Percentiles rank a stretch among this genome's conserved stretches.
Conservation (phyloP, 1,284 basidiomycete genomes). For the Boletellus deceptivus region DNA sequence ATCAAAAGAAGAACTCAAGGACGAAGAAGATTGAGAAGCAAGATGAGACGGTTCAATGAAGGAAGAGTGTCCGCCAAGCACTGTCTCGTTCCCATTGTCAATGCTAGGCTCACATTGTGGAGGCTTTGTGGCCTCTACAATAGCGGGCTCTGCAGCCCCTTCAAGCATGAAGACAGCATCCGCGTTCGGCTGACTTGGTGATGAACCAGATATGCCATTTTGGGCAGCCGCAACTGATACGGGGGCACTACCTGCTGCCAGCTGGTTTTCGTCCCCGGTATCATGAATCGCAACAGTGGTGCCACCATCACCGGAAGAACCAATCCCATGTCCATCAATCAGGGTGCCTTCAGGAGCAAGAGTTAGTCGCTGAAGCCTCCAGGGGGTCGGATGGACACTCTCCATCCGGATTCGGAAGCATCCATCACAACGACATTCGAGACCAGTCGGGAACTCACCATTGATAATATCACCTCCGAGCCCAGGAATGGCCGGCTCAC, state of each 20-base stretch:
- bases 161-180: conserved; percentile 16
- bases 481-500: conserved; percentile 35
- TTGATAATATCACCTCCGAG: conserved; percentile 39
- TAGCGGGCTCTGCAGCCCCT: conserved; percentile 11
- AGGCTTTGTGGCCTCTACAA: conserved; percentile 13
- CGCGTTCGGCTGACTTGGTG: conserved; percentile 13
- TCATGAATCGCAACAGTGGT: conserved; percentile 12
- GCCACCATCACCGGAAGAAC: conserved; percentile 19
- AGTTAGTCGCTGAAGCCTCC: conserved; percentile 28
- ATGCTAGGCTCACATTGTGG: conserved; percentile 11
- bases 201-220: conserved; percentile 8
- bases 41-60: conserved; percentile 24
- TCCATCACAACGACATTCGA: conserved; percentile 30
- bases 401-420: conserved; percentile 25
- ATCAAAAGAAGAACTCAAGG: conserved; percentile 40
- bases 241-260: conserved; percentile 10
- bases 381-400: conserved; percentile 27
- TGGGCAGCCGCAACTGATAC: conserved; percentile 11
- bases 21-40: conserved; percentile 32
- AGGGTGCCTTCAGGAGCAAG: conserved; percentile 26
- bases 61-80: conserved; percentile 30
- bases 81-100: conserved; percentile 20
- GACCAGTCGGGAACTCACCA: conserved; percentile 43
- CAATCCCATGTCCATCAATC: conserved; percentile 23
- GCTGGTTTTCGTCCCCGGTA: conserved; percentile 5